phyloP scores from a whole-genome alignment of 2,329 filamentous ascomycete species.

The Neurospora sp. region DNA sequence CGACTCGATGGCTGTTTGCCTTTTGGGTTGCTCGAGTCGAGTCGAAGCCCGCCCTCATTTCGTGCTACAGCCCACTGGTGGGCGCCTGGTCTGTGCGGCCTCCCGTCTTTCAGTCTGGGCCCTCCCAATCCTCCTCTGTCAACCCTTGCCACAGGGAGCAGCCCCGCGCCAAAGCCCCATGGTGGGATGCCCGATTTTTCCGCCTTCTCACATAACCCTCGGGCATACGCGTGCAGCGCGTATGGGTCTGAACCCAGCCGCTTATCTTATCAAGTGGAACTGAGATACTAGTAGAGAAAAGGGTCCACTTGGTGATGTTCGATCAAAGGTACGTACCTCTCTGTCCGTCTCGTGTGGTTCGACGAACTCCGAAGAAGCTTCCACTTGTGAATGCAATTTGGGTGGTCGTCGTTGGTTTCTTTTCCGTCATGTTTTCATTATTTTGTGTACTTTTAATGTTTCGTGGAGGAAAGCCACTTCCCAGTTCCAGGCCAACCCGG shows the following conservation, averaged over 20 bases:
- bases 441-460: not conserved
- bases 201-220: not conserved
- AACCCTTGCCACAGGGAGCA: not conserved
- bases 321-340: not conserved
- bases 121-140: slow-evolving; percentile 2
- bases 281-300: not conserved
- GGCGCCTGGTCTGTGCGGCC: slow-evolving; percentile 9
- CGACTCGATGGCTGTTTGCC: not conserved
- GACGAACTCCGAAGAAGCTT: not conserved
- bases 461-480: not conserved
- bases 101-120: slow-evolving; percentile 7
- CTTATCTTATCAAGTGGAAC: not conserved
- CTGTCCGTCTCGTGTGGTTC: not conserved
- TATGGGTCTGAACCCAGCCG: not conserved
- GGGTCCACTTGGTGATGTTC: not conserved
- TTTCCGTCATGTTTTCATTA: not conserved
- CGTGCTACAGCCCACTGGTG: slow-evolving; percentile 2
- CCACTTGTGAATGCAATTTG: not conserved
- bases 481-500: not conserved
- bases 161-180: not conserved
- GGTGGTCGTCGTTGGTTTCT: not conserved
- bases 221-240: not conserved
- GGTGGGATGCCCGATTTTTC: not conserved
- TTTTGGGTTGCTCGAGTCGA: slow-evolving; percentile 4
- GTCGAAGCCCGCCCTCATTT: slow-evolving; percentile 10